These are phyloP conservation scores for Agarophyton chilense DNA, from an alignment of 23 red algal genomes.

Conservation along the genomic window DNA sequence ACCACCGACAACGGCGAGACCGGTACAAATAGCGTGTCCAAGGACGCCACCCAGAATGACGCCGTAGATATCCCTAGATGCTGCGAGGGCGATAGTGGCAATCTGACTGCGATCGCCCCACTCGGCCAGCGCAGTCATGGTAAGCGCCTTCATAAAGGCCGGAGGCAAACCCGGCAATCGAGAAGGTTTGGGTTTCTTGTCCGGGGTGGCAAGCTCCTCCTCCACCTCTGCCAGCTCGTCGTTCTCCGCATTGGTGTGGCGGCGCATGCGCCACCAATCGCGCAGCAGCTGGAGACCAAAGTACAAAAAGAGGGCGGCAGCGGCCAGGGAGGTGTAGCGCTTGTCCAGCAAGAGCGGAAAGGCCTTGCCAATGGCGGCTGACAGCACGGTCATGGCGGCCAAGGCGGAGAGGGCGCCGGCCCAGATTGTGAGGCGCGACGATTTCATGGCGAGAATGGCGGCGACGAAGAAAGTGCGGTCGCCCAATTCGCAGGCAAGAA, in stretches of 20 bases:
- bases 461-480: conserved; percentile 99
- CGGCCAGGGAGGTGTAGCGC: conserved; percentile 85
- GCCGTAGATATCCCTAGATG: conserved; percentile 88
- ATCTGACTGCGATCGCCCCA: conserved; percentile 98
- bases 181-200: conserved; percentile 20
- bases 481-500: conserved; percentile 90
- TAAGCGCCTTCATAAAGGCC: conserved; percentile 74
- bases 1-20: conserved; percentile 90
- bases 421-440: conserved; percentile 71
- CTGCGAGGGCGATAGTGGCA: conserved; percentile 94
- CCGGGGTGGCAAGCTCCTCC: conserved; percentile 60
- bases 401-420: conserved; percentile 78
- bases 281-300: conserved; percentile 89
- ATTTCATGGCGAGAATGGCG: conserved; percentile 94
- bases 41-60: conserved; percentile 84
- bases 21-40: conserved; percentile 89
- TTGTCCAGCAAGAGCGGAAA: conserved; percentile 88
- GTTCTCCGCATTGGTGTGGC: conserved; percentile 31
- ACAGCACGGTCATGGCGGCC: conserved; percentile 92
- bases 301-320: conserved; percentile 90
- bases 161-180: conserved; percentile 35
- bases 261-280: conserved; percentile 86
- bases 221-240: conserved; percentile 81
- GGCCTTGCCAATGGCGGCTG: conserved; percentile 86
- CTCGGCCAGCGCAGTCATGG: conserved; percentile 93